Evolutionary conservation across 2,329 filamentous ascomycete genomes (phyloP).

Genomic region (Fusarium beomiforme): DNA sequence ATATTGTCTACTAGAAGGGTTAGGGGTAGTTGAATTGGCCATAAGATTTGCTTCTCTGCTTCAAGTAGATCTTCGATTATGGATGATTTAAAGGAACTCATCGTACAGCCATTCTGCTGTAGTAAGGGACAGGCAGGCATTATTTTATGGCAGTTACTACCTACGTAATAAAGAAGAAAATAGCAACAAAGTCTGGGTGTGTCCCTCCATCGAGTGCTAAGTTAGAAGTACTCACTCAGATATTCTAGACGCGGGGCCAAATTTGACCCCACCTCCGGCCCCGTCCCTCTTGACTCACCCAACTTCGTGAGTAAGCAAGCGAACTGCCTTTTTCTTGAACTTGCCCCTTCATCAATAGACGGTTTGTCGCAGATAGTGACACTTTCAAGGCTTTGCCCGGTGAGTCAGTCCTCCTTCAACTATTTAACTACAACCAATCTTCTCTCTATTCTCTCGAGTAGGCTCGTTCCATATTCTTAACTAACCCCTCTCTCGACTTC

Average conservation of each 20-base stretch:
- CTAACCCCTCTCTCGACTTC: slow-evolving; percentile 18
- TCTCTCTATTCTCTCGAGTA: not conserved
- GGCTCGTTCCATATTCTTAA: not conserved
- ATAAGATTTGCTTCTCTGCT: not conserved
- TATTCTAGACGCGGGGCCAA: slow-evolving; percentile 36
- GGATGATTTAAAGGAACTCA: not conserved
- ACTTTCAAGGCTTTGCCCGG: slow-evolving; percentile 16
- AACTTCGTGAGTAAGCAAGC: slow-evolving; percentile 30
- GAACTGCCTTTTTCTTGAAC: slow-evolving; percentile 35
- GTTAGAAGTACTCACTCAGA: too few relatives aligned
- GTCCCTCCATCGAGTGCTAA: too few relatives aligned
- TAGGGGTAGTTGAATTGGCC: not conserved
- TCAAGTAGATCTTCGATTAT: not conserved
- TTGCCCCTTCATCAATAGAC: slow-evolving; percentile 42
- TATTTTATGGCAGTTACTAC: too few relatives aligned
- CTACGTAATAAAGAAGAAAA: too few relatives aligned
- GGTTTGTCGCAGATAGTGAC: slow-evolving; percentile 26
- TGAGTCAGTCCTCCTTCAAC: slow-evolving; percentile 12
- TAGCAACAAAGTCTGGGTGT: too few relatives aligned
- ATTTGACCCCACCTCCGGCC: slow-evolving; percentile 35
- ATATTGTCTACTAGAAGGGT: not conserved
- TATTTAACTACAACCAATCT: not conserved
- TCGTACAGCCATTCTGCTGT: not conserved
- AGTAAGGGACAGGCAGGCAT: too few relatives aligned
- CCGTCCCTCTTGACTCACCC: slow-evolving; percentile 41